Evolutionary conservation across 2,329 filamentous ascomycete genomes (phyloP).

Genomic region (Escovopsis weberi): DNA sequence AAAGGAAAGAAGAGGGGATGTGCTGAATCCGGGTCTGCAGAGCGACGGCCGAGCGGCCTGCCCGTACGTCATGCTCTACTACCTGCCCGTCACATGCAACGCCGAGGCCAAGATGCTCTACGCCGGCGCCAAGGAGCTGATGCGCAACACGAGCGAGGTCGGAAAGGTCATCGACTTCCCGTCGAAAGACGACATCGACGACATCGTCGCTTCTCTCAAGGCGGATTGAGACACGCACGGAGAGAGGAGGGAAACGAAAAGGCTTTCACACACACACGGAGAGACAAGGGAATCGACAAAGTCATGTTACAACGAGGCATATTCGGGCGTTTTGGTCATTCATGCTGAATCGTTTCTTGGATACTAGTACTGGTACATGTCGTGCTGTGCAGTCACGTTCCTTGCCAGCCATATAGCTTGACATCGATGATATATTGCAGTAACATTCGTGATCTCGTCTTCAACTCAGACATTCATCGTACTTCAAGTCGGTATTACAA

Average conservation of each 20-base stretch:
- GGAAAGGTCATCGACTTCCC: constrained; percentile 75
- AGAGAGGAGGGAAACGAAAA: neutral
- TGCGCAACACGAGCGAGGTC: constrained; percentile 88
- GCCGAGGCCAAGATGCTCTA: constrained; percentile 82
- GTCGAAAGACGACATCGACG: constrained; percentile 63
- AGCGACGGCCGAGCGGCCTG: constrained; percentile 71
- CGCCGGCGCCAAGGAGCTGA: constrained; percentile 87
- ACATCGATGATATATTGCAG: too few relatives aligned
- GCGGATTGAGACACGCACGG: constrained; percentile 11
- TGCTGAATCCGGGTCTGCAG: constrained; percentile 25
- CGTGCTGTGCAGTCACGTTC: too few relatives aligned
- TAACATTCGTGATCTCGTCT: too few relatives aligned
- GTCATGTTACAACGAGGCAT: neutral
- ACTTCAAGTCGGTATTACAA: too few relatives aligned
- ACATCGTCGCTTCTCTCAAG: constrained; percentile 54
- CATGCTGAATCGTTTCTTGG: too few relatives aligned
- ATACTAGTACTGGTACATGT: too few relatives aligned
- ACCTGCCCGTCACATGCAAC: constrained; percentile 85
- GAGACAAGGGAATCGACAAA: neutral
- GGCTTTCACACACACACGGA: neutral
- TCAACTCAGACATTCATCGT: too few relatives aligned
- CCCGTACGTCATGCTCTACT: constrained; percentile 90
- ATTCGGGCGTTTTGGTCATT: constrained; percentile 15
- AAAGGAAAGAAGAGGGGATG: too few relatives aligned
- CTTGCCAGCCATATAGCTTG: too few relatives aligned